A percentile compares a stretch with the other conserved stretches of the same genome.
Conservation (phyloP, 805 yeast genomes). For the Candida germanica region DNA sequence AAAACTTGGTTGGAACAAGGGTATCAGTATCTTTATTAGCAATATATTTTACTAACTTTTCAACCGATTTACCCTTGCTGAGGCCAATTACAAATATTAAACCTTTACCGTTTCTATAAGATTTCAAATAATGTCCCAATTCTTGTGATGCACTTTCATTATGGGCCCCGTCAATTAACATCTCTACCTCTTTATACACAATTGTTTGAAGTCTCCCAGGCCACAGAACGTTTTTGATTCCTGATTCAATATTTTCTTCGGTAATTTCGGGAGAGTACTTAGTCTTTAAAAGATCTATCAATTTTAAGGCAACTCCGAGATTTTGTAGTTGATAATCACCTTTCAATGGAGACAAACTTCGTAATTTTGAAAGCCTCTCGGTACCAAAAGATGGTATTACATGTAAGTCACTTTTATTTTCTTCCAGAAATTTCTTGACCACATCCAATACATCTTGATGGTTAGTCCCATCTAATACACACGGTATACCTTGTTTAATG, state of each 20-base stretch:
- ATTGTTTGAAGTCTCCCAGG: slow-evolving; percentile 79
- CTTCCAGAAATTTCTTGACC: slow-evolving; percentile 36
- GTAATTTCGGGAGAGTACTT: slow-evolving; percentile 26
- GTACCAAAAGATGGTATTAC: slow-evolving; percentile 17
- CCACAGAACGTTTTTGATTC: slow-evolving; percentile 64
- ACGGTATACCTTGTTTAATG: slow-evolving; percentile 56
- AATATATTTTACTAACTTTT: slow-evolving; percentile 49
- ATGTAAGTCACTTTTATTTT: slow-evolving; percentile 24
- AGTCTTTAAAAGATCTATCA: slow-evolving; percentile 39
- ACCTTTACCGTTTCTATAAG: slow-evolving; percentile 18
- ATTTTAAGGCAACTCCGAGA: slow-evolving; percentile 61
- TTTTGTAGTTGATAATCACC: slow-evolving; percentile 76
- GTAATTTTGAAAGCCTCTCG: slow-evolving; percentile 4
- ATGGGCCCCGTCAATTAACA: slow-evolving; percentile 89
- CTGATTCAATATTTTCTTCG: slow-evolving; percentile 38
- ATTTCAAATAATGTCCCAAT: slow-evolving; percentile 50
- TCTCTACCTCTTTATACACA: slow-evolving; percentile 18
- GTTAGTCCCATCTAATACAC: slow-evolving; percentile 73
- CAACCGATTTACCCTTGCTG: slow-evolving; percentile 67
- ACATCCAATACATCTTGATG: slow-evolving; percentile 46
- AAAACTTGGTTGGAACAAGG: slow-evolving; percentile 62
- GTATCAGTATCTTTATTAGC: slow-evolving; percentile 47
- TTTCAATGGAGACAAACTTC: slow-evolving; percentile 48
- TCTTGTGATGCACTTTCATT: slow-evolving; percentile 82
- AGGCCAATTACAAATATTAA: slow-evolving; percentile 67